A percentile compares a stretch with the other conserved stretches of the same genome.
These are phyloP conservation scores for Ormosia semicastrata DNA, from an alignment of 306 rosid genomes.

Conservation along the genomic window DNA sequence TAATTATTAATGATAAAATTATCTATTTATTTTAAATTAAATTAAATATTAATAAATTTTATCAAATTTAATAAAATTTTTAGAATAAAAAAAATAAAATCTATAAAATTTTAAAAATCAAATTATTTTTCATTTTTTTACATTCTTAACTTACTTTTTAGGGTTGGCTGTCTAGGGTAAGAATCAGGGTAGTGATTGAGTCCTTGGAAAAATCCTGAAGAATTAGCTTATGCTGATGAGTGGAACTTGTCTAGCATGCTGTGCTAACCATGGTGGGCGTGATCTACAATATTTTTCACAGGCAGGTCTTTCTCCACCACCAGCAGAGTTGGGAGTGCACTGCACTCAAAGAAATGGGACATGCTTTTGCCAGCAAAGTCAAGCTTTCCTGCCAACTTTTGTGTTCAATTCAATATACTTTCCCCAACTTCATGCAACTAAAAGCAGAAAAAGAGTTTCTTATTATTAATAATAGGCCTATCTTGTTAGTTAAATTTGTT, in stretches of 20 bases:
- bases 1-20: too few relatives aligned
- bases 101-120: too few relatives aligned
- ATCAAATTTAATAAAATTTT: too few relatives aligned
- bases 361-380: conserved; percentile 86
- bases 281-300: conserved; percentile 25
- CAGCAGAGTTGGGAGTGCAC: conserved; percentile 63
- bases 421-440: conserved; percentile 47
- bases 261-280: conserved; percentile 22
- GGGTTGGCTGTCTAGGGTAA: neutral
- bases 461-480: conserved; percentile 18
- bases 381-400: conserved; percentile 90
- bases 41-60: too few relatives aligned
- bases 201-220: conserved; percentile 7
- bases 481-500: conserved; percentile 11
- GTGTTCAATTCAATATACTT: conserved; percentile 37
- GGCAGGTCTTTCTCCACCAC: conserved; percentile 47
- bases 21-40: too few relatives aligned
- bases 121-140: too few relatives aligned
- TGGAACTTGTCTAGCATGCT: conserved; percentile 40
- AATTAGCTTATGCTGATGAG: conserved; percentile 23
- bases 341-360: conserved; percentile 87
- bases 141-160: too few relatives aligned
- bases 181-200: conserved; percentile 17
- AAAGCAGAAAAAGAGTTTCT: conserved; percentile 18
- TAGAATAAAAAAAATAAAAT: too few relatives aligned